A percentile compares a stretch with the other conserved stretches of the same genome.
Evolutionary conservation across 78 protist species (phyloP).

Genomic region (Kipferlia bialata): DNA sequence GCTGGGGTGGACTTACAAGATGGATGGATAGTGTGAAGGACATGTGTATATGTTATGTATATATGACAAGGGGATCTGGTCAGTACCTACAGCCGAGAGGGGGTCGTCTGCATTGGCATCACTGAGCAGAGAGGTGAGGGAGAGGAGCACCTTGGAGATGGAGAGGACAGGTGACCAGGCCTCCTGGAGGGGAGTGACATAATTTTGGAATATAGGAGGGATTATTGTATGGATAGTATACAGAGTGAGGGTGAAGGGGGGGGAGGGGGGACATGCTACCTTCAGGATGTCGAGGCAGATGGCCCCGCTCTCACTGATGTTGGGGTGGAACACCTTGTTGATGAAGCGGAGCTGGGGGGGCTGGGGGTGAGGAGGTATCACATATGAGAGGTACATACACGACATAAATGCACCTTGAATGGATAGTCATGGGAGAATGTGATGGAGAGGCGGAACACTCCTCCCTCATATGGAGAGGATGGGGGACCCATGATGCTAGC

Average conservation of each 20-base stretch:
- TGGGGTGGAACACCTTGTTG: constrained; percentile 60
- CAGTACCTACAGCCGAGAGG: background rate
- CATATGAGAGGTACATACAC: too few species aligned
- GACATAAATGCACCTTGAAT: too few species aligned
- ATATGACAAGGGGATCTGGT: too few species aligned
- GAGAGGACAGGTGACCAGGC: background rate
- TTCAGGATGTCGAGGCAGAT: constrained; percentile 52
- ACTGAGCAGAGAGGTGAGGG: background rate
- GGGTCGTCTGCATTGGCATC: background rate
- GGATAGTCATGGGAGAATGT: constrained; percentile 55
- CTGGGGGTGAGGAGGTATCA: too few species aligned
- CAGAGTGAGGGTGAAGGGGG: background rate
- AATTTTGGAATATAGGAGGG: too few species aligned
- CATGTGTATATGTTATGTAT: too few species aligned
- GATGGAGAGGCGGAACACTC: constrained; percentile 54
- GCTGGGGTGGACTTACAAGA: too few species aligned
- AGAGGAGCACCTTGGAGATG: background rate
- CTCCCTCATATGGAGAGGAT: constrained; percentile 54
- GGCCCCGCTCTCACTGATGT: constrained; percentile 45
- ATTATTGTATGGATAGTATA: background rate
- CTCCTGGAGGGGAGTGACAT: too few species aligned
- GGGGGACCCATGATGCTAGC: constrained; percentile 50
- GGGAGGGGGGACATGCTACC: background rate
- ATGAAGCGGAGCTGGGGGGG: constrained; percentile 53
- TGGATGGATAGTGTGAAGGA: too few species aligned